Base-by-base conservation (phyloP, 345 rosid genomes). In the Acer campestre region DNA sequence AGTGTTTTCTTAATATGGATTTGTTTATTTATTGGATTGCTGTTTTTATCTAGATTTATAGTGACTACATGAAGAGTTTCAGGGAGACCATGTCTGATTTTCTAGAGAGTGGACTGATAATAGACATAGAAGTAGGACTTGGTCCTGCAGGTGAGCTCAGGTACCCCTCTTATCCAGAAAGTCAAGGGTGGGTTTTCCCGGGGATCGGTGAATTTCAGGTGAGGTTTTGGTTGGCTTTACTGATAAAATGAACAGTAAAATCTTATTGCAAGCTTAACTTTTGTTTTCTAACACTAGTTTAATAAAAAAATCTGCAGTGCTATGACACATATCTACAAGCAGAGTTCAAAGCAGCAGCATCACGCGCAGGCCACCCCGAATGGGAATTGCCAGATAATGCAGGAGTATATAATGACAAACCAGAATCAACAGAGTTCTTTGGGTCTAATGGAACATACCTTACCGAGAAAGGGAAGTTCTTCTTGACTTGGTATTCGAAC, bases 141-240 rank as follows among this genome's bases (percentile, higher is more conserved):
- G 95, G 98, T 35, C 94, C 98, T 6, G 91, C 94, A n/a, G 98
- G 98, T 61, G 98, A 95, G 83, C 92, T 93, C 10, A 86, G 98
- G 70, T 93, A 93, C 62, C 95, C 98, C 56, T 85, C 98, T 78
- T 95, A 93, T 79, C 91, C 94, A 1, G 74, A 78, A 83, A 88
- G 78, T 69, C 94, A 89, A 82, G 97, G 95, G 7, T 95, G 98
- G 97, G 83, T 77, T 48, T 95, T 85, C 77, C 95, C 98, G 14
- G 97, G 98, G 40, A 88, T 90, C 31, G 98, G 94, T 70, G 98
- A 95, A 77, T 95, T 93, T 70, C 97, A 89, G 92, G 97, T 90
- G 75, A 76, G 68, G 7, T 4, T 90, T 72, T 72, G 68, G 7
- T 3, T 65, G 6, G 38, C 51, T 68, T 42, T 23, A 58, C 12